Evolutionary conservation across 768 basidiomycete genomes (phyloP).

Genomic region (Mycena rebaudengoi): DNA sequence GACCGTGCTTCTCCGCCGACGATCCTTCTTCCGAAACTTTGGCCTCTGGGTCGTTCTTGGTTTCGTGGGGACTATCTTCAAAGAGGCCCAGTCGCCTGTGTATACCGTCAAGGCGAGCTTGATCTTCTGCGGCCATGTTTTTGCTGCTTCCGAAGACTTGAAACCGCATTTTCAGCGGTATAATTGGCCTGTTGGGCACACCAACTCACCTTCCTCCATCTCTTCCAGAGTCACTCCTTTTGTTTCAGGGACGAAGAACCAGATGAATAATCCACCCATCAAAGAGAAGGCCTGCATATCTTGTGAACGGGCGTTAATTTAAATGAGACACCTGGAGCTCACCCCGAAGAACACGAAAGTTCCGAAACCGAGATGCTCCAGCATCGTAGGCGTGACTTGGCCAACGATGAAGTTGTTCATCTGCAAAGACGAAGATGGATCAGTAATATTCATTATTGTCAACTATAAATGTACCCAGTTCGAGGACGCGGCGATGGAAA

Average conservation of each 20-base stretch:
- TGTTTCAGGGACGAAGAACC: constrained; percentile 77
- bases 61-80: constrained; percentile 27
- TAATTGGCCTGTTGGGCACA: too few species aligned
- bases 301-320: too few species aligned
- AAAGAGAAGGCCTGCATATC: constrained; percentile 64
- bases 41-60: constrained; percentile 20
- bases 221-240: constrained; percentile 76
- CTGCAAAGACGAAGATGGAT: constrained; percentile 38
- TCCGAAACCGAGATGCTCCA: constrained; percentile 68
- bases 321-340: constrained; percentile 27
- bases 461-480: constrained; percentile 65
- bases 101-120: constrained; percentile 55
- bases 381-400: constrained; percentile 77
- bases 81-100: constrained; percentile 70
- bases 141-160: constrained; percentile 66
- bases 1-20: constrained; percentile 15
- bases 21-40: constrained; percentile 23
- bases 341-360: constrained; percentile 85
- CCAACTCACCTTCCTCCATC: constrained; percentile 62
- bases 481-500: constrained; percentile 77
- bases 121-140: constrained; percentile 66
- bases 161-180: neutral
- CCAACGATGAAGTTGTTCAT: constrained; percentile 85
- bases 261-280: constrained; percentile 71
- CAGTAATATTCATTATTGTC: neutral